A percentile compares a stretch with the other conserved stretches of the same genome.
Conservation (phyloP, 2,329 filamentous ascomycete genomes). For the Ceratocystis cubensis region DNA sequence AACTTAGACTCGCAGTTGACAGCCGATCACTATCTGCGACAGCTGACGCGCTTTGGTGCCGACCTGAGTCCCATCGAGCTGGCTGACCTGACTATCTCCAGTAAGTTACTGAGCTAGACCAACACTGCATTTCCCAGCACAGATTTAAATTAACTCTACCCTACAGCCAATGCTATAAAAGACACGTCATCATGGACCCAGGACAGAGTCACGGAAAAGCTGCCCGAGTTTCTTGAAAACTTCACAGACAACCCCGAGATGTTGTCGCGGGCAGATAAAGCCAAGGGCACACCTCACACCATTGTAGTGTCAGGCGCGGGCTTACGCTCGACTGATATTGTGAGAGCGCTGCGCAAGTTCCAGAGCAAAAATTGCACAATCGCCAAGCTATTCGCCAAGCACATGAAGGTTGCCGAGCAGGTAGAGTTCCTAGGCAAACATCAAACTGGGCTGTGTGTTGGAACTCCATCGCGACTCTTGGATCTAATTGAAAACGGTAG, state of each 20-base stretch:
- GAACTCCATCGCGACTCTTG: constrained; percentile 70
- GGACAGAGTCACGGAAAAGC: constrained; percentile 39
- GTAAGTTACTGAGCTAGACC: constrained; percentile 34
- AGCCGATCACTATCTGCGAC: constrained; percentile 73
- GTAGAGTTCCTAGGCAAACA: constrained; percentile 57
- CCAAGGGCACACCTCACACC: constrained; percentile 68
- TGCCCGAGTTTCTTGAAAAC: constrained; percentile 55
- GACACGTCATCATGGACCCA: constrained; percentile 68
- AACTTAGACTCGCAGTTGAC: constrained; percentile 73
- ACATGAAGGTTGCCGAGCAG: constrained; percentile 88
- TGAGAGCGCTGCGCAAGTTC: constrained; percentile 63
- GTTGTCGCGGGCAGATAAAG: constrained; percentile 52
- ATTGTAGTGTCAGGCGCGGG: constrained; percentile 78
- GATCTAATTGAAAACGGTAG: constrained; percentile 72
- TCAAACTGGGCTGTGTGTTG: constrained; percentile 75
- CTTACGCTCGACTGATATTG: constrained; percentile 72
- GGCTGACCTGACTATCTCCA: constrained; percentile 66
- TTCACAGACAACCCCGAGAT: constrained; percentile 45
- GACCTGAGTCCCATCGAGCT: constrained; percentile 76
- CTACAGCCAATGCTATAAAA: constrained; percentile 55
- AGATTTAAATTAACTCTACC: not conserved
- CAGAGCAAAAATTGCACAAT: constrained; percentile 66
- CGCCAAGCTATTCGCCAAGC: constrained; percentile 92
- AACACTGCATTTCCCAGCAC: not conserved
- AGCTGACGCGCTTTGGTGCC: constrained; percentile 62